Base-by-base conservation (phyloP, 306 rosid species). In the Medicago ruthenica region DNA sequence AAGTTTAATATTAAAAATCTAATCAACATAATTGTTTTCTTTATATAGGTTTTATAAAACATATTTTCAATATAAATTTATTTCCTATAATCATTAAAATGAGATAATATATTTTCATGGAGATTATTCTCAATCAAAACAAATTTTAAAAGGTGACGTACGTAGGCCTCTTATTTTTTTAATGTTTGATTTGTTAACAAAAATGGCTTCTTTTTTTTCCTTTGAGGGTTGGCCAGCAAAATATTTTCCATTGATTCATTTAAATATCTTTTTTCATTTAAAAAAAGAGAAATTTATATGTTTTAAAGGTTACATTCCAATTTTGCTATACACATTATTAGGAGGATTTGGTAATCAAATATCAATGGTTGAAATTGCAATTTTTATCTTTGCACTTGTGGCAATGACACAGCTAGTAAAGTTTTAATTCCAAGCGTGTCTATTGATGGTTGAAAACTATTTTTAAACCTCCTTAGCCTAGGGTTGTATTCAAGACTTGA, bases 61-160 rank as follows among this genome's bases (percentile, higher is more conserved):
- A 75, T 47, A 73, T 34, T 53, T 44, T 54, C 16, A 57, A 42
- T 44, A 65, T 65, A 79, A 40, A 79, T 31, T 8, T 37, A 42
- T 79, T 67, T 80, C 20, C 54, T 55, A 4, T 40, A 41, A 72
- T 10, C n/a, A 48, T 36, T 60, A 21, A 22, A 39, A 9, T 16
- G 18, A 27, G 54, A 80, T 20, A 66, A 57, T 50, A 73, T 55
- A 54, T 79, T 72, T 79, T 73, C 31, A 5, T 31, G n/a, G 53
- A 42, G 67, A 31, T 64, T 64, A 65, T 79, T 73, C 65, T 73
- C 69, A 73, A 55, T 66, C 40, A 65, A 73, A 65, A 66, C 47
- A 66, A 8, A 34, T 66, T 55, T 4, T 2, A 13, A 64, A 37
- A 41, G 48, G 10, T 9, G 69, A 42, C 60, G 34, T 48, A 41